Conservation (phyloP, 148 eudicot species). For the Chenopodium album region DNA sequence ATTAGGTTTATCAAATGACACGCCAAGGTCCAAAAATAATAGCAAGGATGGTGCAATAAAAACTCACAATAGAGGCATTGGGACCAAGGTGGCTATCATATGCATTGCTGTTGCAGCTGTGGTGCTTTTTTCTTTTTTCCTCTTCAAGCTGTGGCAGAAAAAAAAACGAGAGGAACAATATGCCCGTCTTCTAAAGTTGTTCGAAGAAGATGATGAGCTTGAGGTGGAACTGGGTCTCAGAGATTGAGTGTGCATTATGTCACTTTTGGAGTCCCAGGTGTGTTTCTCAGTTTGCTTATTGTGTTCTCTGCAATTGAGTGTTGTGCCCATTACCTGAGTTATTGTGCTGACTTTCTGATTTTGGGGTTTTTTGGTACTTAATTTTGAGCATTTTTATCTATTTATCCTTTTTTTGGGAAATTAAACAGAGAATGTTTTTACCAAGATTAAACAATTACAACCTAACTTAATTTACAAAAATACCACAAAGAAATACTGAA, state of each 20-base stretch:
- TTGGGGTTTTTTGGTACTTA: background rate
- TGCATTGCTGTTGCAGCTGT: slow-evolving; percentile 48
- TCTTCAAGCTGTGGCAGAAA: slow-evolving; percentile 82
- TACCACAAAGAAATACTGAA: no score
- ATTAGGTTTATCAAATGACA: slow-evolving; percentile 59
- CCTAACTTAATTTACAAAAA: no score
- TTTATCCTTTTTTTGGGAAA: no score
- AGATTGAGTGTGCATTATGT: slow-evolving; percentile 44
- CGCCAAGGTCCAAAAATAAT: slow-evolving; percentile 38
- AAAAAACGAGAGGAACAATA: slow-evolving; percentile 89
- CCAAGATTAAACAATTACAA: no score
- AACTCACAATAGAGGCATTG: slow-evolving; percentile 46
- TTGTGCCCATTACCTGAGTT: background rate
- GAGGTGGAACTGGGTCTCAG: slow-evolving; percentile 92
- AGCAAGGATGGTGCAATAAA: slow-evolving; percentile 18
- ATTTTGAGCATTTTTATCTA: no score
- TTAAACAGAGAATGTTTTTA: no score
- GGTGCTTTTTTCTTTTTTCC: slow-evolving; percentile 49
- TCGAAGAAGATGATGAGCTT: slow-evolving; percentile 93
- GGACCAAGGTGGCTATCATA: slow-evolving; percentile 52
- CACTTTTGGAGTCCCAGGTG: slow-evolving; percentile 28
- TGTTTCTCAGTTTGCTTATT: slow-evolving; percentile 3
- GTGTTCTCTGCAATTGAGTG: background rate
- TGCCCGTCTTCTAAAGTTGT: slow-evolving; percentile 83
- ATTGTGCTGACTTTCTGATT: background rate